Conservation (phyloP, 2,329 filamentous ascomycete genomes). For the Trichoderma semiorbis region DNA sequence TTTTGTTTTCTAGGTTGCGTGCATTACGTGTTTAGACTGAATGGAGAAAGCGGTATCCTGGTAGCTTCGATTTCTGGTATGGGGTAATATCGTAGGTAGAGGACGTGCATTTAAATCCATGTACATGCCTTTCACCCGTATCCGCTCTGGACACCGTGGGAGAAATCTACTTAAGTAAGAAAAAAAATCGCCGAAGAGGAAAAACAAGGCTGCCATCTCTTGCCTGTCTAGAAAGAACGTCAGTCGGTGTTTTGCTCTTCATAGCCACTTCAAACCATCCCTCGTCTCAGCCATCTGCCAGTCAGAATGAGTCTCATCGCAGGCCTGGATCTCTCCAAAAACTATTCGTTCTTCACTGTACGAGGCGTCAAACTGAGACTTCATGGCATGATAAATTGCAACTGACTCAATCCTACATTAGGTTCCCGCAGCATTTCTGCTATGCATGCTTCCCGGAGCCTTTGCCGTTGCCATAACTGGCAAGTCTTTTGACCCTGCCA, state of each 20-base stretch:
- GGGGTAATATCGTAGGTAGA: not conserved
- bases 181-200: not conserved
- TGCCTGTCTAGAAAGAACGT: not conserved
- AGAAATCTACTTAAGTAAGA: not conserved
- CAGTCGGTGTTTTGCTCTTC: not conserved
- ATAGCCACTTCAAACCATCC: not conserved
- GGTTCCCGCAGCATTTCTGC: conserved; percentile 41
- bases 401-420: conserved; percentile 19
- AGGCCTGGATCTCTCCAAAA: conserved; percentile 35
- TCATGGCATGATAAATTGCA: too few species aligned
- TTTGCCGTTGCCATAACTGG: conserved; percentile 32
- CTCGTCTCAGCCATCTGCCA: not conserved
- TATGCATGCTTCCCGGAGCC: conserved; percentile 35
- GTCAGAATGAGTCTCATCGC: conserved; percentile 20
- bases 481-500: conserved; percentile 36
- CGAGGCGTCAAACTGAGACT: conserved; percentile 4
- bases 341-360: conserved; percentile 34
- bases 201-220: not conserved
- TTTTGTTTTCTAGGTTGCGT: not conserved
- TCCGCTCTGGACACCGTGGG: not conserved
- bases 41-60: not conserved
- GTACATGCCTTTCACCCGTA: not conserved
- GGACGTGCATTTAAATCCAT: not conserved
- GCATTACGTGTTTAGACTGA: not conserved
- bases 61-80: not conserved